Percentiles rank a stretch among this genome's conserved stretches.
Conservation (phyloP, 2,329 filamentous ascomycete genomes). For the Orbilia oligospora region DNA sequence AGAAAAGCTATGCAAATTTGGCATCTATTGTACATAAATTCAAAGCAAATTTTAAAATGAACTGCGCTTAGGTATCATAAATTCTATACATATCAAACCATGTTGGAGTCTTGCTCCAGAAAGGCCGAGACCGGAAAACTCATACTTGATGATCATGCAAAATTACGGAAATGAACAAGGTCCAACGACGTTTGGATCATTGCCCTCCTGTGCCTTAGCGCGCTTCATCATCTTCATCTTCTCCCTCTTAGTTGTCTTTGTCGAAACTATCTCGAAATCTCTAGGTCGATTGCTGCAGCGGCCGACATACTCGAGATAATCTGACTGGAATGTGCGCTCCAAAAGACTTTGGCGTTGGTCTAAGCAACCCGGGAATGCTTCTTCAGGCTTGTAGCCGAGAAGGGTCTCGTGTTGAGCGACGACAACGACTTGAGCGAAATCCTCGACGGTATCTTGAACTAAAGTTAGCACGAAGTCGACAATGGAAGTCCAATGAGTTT, state of each 20-base stretch:
- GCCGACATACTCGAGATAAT: conserved; percentile 38
- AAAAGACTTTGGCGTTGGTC: conserved; percentile 54
- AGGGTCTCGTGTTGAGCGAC: conserved; percentile 56
- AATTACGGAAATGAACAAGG: conserved; percentile 20
- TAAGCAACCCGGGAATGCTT: conserved; percentile 44
- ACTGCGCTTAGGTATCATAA: background rate
- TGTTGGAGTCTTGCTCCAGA: background rate
- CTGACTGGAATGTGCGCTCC: conserved; percentile 31
- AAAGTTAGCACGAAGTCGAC: background rate
- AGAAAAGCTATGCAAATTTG: background rate
- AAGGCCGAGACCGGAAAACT: background rate
- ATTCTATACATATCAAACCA: conserved; percentile 1
- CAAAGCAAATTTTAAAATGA: background rate
- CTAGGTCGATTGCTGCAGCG: conserved; percentile 40
- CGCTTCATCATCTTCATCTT: conserved; percentile 38
- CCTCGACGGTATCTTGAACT: conserved; percentile 45
- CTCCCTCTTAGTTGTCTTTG: conserved; percentile 41
- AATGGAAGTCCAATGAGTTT: background rate
- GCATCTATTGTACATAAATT: background rate
- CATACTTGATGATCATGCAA: background rate
- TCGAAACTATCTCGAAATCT: conserved; percentile 45
- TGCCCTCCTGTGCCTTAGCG: conserved; percentile 2
- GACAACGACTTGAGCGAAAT: conserved; percentile 57
- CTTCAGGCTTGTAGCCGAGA: conserved; percentile 45
- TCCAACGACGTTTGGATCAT: conserved; percentile 22